Conservation (phyloP, 2,329 filamentous ascomycete genomes). For the Sphaerulina musiva region DNA sequence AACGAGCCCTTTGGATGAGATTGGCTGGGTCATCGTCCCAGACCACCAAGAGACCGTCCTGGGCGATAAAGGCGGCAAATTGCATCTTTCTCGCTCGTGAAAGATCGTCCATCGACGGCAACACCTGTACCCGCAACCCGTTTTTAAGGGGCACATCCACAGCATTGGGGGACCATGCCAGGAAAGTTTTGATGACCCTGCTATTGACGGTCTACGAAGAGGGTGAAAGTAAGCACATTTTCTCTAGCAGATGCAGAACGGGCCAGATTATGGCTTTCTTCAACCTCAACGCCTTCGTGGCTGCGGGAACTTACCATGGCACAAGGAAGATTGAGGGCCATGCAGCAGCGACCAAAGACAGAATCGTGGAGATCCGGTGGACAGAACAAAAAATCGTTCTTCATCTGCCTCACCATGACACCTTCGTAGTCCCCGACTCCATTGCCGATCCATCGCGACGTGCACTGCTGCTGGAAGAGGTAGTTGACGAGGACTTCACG, state of each 20-base stretch:
- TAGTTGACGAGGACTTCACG: constrained; percentile 52
- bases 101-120: constrained; percentile 65
- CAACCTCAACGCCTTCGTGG: no score
- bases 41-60: constrained; percentile 64
- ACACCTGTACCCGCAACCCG: constrained; percentile 67
- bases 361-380: neutral
- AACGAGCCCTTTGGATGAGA: constrained; percentile 61
- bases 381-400: constrained; percentile 29
- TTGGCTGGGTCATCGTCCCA: constrained; percentile 74
- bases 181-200: constrained; percentile 69
- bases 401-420: constrained; percentile 60
- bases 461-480: constrained; percentile 72
- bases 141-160: constrained; percentile 70
- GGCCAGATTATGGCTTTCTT: no score
- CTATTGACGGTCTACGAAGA: constrained; percentile 59
- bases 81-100: constrained; percentile 68
- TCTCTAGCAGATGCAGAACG: no score
- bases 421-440: constrained; percentile 63
- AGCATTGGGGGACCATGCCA: constrained; percentile 65
- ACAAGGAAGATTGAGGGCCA: constrained; percentile 40
- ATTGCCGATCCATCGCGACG: constrained; percentile 66
- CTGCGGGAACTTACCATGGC: constrained; percentile 48
- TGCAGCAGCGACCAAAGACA: neutral
- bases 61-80: constrained; percentile 71
- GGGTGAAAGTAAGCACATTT: no score